These are phyloP conservation scores for Candida quercuum DNA, from an alignment of 805 yeast genomes.

Conservation along the genomic window DNA sequence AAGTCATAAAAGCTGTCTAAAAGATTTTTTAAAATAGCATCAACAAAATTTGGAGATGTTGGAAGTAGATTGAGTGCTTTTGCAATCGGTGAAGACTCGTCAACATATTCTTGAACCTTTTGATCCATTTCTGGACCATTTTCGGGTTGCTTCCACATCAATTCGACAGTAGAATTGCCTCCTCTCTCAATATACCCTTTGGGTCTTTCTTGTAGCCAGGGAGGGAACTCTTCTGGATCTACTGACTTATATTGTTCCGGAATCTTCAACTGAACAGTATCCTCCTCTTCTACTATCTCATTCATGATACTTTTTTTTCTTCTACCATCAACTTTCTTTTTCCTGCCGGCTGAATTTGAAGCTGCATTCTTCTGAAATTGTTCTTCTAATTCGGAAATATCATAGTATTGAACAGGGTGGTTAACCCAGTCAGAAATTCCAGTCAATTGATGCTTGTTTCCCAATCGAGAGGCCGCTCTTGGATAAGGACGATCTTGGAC, in stretches of 20 bases:
- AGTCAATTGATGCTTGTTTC: conserved; percentile 67
- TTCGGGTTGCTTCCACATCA: conserved; percentile 59
- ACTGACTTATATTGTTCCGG: conserved; percentile 42
- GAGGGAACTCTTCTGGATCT: conserved; percentile 47
- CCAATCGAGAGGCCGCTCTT: conserved; percentile 71
- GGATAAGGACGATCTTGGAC: conserved; percentile 76
- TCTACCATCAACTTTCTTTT: conserved; percentile 22
- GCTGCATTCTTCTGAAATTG: conserved; percentile 15
- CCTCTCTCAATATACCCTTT: conserved; percentile 84
- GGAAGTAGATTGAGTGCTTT: conserved; percentile 46
- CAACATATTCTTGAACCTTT: conserved; percentile 49
- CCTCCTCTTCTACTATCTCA: conserved; percentile 15
- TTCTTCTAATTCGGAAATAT: conserved; percentile 22
- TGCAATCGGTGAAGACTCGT: conserved; percentile 53
- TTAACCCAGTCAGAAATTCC: conserved; percentile 61
- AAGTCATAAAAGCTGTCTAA: conserved; percentile 47
- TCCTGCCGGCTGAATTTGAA: conserved; percentile 14
- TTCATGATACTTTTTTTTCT: conserved; percentile 15
- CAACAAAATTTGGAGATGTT: conserved; percentile 77
- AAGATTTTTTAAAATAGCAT: conserved; percentile 56
- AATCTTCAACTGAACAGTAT: conserved; percentile 27
- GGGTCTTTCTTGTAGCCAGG: conserved; percentile 77
- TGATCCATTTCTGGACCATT: conserved; percentile 14
- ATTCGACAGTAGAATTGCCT: conserved; percentile 54
- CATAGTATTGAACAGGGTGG: conserved; percentile 65